Evolutionary conservation across 495 filamentous ascomycete genomes (phyloP).

Genomic region (Trichoderma reesei): DNA sequence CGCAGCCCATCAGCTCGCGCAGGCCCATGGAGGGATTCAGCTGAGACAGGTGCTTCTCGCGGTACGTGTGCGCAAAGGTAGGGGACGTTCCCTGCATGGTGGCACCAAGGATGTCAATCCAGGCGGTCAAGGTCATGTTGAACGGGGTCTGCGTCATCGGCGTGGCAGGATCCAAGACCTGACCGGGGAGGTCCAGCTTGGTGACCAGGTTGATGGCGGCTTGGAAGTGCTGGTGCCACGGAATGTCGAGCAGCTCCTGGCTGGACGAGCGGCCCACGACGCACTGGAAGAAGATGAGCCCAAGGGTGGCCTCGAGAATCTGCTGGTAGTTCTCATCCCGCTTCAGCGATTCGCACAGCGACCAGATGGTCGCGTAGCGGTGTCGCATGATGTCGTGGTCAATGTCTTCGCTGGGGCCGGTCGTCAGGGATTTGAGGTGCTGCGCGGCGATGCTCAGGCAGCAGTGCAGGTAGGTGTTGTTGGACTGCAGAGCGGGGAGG

Average conservation of each 20-base stretch:
- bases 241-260: slow-evolving; percentile 84
- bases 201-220: slow-evolving; percentile 73
- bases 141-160: slow-evolving; percentile 62
- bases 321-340: slow-evolving; percentile 72
- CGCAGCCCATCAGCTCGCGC: slow-evolving; percentile 93
- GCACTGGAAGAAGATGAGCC: slow-evolving; percentile 97
- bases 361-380: slow-evolving; percentile 76
- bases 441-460: slow-evolving; percentile 94
- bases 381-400: slow-evolving; percentile 93
- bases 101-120: slow-evolving; percentile 94
- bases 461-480: slow-evolving; percentile 90
- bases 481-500: slow-evolving; percentile 73
- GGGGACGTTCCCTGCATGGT: slow-evolving; percentile 85
- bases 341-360: slow-evolving; percentile 75
- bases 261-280: slow-evolving; percentile 70
- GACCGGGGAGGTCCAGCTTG: slow-evolving; percentile 67
- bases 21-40: slow-evolving; percentile 61
- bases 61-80: slow-evolving; percentile 82
- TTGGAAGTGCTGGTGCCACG: slow-evolving; percentile 95
- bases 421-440: slow-evolving; percentile 72
- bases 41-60: slow-evolving; percentile 72
- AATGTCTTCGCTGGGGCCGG: slow-evolving; percentile 57
- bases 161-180: slow-evolving; percentile 47
- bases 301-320: slow-evolving; percentile 88
- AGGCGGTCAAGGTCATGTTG: slow-evolving; percentile 89